These are phyloP conservation scores for Calonectria honghensis DNA, from an alignment of 2,329 filamentous ascomycete species.

Conservation along the genomic window DNA sequence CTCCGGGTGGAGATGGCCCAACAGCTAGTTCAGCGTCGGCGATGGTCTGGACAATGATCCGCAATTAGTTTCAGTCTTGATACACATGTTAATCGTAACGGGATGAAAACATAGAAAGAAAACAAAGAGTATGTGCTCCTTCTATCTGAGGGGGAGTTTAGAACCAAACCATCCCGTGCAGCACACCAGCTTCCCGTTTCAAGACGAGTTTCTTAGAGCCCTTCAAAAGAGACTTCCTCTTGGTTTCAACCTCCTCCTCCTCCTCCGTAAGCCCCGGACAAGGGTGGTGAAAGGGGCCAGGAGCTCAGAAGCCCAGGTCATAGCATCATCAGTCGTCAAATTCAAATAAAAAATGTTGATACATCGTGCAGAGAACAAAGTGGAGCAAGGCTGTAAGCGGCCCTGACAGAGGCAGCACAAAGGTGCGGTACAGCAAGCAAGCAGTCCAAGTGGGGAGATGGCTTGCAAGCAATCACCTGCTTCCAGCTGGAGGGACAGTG, in stretches of 20 bases:
- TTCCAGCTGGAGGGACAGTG: conserved; percentile 59
- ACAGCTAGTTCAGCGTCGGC: conserved; percentile 57
- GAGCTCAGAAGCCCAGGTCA: conserved; percentile 43
- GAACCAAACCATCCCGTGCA: conserved; percentile 52
- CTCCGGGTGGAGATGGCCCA: conserved; percentile 42
- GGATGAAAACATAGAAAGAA: conserved; percentile 41
- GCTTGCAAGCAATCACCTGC: conserved; percentile 36
- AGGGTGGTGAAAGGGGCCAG: conserved; percentile 37
- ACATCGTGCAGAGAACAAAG: conserved; percentile 26
- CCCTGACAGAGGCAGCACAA: not conserved
- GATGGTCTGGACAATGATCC: conserved; percentile 65
- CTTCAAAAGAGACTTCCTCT: conserved; percentile 17
- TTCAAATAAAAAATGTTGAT: conserved; percentile 34
- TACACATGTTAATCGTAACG: conserved; percentile 50
- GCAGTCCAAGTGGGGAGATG: not conserved
- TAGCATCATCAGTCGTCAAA: conserved; percentile 55
- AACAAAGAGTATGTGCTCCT: conserved; percentile 50
- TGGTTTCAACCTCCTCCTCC: conserved; percentile 37
- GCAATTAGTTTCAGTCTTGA: conserved; percentile 64
- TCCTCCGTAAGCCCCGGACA: conserved; percentile 26
- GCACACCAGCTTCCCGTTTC: conserved; percentile 50
- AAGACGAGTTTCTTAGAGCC: conserved; percentile 40
- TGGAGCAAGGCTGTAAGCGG: conserved; percentile 11
- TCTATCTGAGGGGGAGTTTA: conserved; percentile 55
- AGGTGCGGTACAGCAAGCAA: not conserved